phyloP scores from a whole-genome alignment of 192 early-diverging fungal species.

The Backusella liffmaniae region DNA sequence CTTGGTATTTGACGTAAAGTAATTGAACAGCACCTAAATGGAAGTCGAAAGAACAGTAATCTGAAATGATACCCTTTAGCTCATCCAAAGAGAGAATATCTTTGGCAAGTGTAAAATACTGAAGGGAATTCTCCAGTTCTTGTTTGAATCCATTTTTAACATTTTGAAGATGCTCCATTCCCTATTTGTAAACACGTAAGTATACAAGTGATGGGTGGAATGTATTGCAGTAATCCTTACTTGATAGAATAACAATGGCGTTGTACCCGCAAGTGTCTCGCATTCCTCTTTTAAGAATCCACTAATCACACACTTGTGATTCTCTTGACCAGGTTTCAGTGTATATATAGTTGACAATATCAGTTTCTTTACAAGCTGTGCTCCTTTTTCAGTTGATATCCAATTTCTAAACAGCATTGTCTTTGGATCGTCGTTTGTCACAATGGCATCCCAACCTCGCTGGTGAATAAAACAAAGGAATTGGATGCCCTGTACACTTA shows the following conservation, averaged over 20 bases:
- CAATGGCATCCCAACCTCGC: not conserved
- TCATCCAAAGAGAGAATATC: not conserved
- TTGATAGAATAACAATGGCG: not conserved
- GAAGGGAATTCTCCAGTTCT: not conserved
- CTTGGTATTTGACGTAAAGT: not conserved
- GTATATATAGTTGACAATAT: not conserved
- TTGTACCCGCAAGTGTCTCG: not conserved
- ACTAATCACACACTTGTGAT: not conserved
- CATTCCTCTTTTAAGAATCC: not conserved
- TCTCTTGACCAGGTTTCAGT: not conserved
- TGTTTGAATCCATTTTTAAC: not conserved
- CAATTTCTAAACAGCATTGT: not conserved
- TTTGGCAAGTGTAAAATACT: not conserved
- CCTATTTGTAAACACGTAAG: not conserved
- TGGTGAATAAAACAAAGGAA: not conserved
- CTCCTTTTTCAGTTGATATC: not conserved
- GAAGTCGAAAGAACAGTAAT: not conserved
- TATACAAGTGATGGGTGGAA: not conserved
- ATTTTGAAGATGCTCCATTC: conserved; percentile 2
- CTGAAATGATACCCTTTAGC: not conserved
- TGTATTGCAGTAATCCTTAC: not conserved
- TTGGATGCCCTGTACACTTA: not conserved
- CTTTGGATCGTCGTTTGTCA: not conserved
- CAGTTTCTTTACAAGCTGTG: not conserved
- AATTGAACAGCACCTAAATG: not conserved